Evolutionary conservation across 2,329 filamentous ascomycete species (phyloP).

Genomic region (Aurifilum marmelostoma): DNA sequence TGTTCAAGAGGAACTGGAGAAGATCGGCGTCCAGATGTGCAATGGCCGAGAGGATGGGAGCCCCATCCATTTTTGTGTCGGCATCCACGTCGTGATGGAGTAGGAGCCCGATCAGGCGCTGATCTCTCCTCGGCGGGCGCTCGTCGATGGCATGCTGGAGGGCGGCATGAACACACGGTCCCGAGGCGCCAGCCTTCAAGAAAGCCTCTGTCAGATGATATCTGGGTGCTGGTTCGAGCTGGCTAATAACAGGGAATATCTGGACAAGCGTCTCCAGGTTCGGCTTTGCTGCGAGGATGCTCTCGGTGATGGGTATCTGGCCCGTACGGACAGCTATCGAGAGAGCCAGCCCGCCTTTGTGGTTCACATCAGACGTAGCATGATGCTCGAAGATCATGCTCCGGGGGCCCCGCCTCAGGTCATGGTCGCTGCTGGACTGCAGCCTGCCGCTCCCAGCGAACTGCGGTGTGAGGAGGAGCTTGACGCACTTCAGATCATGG

Average conservation of each 20-base stretch:
- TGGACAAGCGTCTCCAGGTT: constrained; percentile 50
- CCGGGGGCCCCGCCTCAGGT: constrained; percentile 36
- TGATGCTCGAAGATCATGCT: constrained; percentile 47
- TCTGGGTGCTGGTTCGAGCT: constrained; percentile 47
- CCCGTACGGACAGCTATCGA: constrained; percentile 51
- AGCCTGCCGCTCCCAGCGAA: constrained; percentile 43
- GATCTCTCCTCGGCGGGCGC: constrained; percentile 50
- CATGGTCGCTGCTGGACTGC: constrained; percentile 34
- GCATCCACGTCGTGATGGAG: constrained; percentile 57
- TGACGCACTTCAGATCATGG: constrained; percentile 51
- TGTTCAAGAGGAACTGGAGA: constrained; percentile 48
- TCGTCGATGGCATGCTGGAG: constrained; percentile 58
- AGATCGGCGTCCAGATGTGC: constrained; percentile 51
- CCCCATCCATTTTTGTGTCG: constrained; percentile 56
- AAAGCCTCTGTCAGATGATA: constrained; percentile 55
- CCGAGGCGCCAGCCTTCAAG: constrained; percentile 51
- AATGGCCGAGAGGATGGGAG: constrained; percentile 53
- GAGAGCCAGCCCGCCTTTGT: constrained; percentile 56
- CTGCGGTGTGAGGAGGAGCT: constrained; percentile 53
- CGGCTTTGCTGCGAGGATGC: constrained; percentile 52
- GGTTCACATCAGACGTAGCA: constrained; percentile 55
- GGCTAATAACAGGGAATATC: constrained; percentile 53
- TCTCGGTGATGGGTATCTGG: constrained; percentile 48
- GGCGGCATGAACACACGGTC: constrained; percentile 51
- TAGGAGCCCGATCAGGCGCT: constrained; percentile 55